These are phyloP conservation scores for Grosmannia penicillata DNA, from an alignment of 2,329 filamentous ascomycete species.

Conservation along the genomic window DNA sequence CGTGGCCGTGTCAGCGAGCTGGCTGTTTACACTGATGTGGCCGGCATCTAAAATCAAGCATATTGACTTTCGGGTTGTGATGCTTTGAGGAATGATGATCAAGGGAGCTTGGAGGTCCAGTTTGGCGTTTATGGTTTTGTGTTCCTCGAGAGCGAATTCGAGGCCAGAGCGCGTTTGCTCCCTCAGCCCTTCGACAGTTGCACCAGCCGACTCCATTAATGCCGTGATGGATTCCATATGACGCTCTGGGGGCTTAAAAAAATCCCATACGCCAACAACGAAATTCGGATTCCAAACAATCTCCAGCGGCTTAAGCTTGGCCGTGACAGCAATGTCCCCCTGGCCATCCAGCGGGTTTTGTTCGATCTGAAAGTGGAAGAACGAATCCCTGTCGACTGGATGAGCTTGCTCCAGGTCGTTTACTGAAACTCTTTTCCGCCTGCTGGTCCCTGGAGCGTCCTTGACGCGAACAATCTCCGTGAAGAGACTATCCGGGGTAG, in stretches of 20 bases:
- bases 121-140: conserved; percentile 95
- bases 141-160: conserved; percentile 91
- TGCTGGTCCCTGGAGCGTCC: conserved; percentile 44
- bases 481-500: conserved; percentile 78
- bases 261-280: conserved; percentile 77
- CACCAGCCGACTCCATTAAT: conserved; percentile 87
- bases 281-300: conserved; percentile 96
- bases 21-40: conserved; percentile 86
- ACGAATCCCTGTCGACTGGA: conserved; percentile 54
- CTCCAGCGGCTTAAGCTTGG: conserved; percentile 89
- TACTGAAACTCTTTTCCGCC: conserved; percentile 35
- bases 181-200: conserved; percentile 84
- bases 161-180: conserved; percentile 93
- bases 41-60: conserved; percentile 93
- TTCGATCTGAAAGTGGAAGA: conserved; percentile 88
- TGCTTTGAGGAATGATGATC: conserved; percentile 90
- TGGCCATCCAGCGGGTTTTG: conserved; percentile 88
- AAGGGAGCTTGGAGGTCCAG: conserved; percentile 90
- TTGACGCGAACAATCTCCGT: conserved; percentile 95
- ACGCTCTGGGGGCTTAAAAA: conserved; percentile 89
- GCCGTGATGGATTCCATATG: conserved; percentile 98
- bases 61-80: conserved; percentile 63
- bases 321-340: conserved; percentile 77
- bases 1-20: conserved; percentile 83
- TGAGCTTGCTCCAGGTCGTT: conserved; percentile 31